Percentiles rank a stretch among this genome's conserved stretches.
phyloP scores from a whole-genome alignment of 2,329 filamentous ascomycete species.

The Podosphaera leucotricha region DNA sequence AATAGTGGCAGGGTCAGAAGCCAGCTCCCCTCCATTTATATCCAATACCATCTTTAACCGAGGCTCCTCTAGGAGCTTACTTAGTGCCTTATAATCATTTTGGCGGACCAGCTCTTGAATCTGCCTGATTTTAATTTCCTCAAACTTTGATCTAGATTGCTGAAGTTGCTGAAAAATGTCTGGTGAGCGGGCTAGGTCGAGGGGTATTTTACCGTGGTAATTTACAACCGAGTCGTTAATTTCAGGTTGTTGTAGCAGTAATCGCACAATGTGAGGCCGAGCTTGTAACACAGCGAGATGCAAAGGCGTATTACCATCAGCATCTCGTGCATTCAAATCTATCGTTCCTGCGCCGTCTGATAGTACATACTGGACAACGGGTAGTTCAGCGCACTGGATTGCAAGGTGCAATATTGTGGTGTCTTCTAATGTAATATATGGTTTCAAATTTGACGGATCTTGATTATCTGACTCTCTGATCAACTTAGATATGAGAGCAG shows the following conservation, averaged over 20 bases:
- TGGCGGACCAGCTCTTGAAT: conserved; percentile 56
- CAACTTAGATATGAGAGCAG: conserved; percentile 65
- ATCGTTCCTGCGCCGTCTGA: conserved; percentile 43
- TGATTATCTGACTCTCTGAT: conserved; percentile 36
- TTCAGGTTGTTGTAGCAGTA: conserved; percentile 57
- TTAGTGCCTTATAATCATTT: conserved; percentile 54
- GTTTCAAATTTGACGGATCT: conserved; percentile 22
- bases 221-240: conserved; percentile 83
- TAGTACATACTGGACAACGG: conserved; percentile 86
- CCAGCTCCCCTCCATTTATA: conserved; percentile 76
- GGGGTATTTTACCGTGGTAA: conserved; percentile 57
- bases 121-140: conserved; percentile 64
- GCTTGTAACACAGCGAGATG: conserved; percentile 73
- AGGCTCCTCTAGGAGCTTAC: conserved; percentile 61
- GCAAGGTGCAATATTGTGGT: conserved; percentile 83
- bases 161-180: conserved; percentile 94
- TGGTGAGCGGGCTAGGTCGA: conserved; percentile 74
- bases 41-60: conserved; percentile 71
- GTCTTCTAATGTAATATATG: conserved; percentile 35
- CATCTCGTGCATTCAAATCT: conserved; percentile 75
- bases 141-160: conserved; percentile 68
- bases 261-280: conserved; percentile 53
- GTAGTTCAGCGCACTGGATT: conserved; percentile 80
- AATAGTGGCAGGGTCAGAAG: conserved; percentile 53
- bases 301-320: conserved; percentile 81